Conservation (phyloP, 331 rosid genomes). For the Acacia concinna region DNA sequence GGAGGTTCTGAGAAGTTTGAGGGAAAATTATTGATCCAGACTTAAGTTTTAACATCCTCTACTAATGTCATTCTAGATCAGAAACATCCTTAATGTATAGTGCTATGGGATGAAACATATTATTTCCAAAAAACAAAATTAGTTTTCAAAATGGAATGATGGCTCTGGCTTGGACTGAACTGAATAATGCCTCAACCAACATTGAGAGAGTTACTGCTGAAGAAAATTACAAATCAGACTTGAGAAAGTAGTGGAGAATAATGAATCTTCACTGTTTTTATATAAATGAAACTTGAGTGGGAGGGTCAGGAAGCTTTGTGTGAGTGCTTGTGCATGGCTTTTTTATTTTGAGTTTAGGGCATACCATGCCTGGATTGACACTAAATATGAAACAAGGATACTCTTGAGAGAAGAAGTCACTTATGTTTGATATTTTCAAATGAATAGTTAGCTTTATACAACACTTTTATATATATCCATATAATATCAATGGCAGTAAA, state of each 20-base stretch:
- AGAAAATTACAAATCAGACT: conserved; percentile 21
- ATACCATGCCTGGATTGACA: conserved; percentile 15
- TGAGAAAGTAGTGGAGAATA: neutral
- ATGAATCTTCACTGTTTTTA: neutral
- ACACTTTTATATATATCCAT: neutral
- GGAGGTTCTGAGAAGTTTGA: conserved; percentile 25
- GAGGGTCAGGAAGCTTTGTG: neutral
- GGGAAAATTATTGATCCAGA: conserved; percentile 9
- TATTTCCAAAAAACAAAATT: neutral
- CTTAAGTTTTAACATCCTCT: neutral
- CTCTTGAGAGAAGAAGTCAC: neutral
- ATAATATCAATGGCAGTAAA: neutral
- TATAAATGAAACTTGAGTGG: neutral
- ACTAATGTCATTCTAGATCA: neutral
- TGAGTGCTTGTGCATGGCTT: neutral
- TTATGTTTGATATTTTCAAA: neutral
- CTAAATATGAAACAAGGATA: neutral
- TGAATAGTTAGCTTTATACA: neutral
- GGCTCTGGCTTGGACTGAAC: neutral
- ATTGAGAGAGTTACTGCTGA: conserved; percentile 16
- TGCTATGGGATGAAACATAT: neutral
- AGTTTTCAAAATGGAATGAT: conserved; percentile 3
- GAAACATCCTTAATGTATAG: conserved; percentile 12
- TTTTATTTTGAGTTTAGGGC: conserved; percentile 19
- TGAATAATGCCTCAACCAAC: neutral